phyloP scores from a whole-genome alignment of 768 basidiomycete genomes.

The Paxillus rubicundulus region DNA sequence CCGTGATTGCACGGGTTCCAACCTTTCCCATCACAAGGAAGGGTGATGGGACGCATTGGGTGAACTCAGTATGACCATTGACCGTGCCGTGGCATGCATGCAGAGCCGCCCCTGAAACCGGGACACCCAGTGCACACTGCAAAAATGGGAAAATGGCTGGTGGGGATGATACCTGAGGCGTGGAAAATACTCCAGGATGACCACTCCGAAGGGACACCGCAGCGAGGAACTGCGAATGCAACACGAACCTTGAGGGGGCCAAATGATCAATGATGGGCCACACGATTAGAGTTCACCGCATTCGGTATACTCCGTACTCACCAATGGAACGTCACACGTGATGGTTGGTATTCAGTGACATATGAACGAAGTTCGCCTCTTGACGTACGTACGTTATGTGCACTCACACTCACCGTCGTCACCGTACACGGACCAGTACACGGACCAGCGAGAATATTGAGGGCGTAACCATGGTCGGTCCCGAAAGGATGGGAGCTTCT shows the following conservation, averaged over 20 bases:
- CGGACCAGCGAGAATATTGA: too few relatives aligned
- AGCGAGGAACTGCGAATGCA: background rate
- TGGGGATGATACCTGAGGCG: background rate
- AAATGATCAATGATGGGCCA: background rate
- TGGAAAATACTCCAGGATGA: background rate
- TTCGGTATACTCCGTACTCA: too few relatives aligned
- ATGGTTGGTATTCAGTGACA: too few relatives aligned
- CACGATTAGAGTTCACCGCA: background rate
- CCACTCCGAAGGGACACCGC: background rate
- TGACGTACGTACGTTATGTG: too few relatives aligned
- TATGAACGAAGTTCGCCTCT: too few relatives aligned
- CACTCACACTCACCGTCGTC: too few relatives aligned
- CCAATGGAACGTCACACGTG: too few relatives aligned
- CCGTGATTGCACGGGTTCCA: background rate
- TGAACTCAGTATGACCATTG: background rate
- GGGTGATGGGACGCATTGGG: background rate
- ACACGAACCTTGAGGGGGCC: background rate
- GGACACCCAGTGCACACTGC: background rate
- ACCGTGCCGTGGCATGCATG: background rate
- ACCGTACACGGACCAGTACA: too few relatives aligned
- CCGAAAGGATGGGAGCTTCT: background rate
- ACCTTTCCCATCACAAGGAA: background rate
- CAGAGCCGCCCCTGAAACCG: background rate
- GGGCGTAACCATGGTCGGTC: too few relatives aligned
- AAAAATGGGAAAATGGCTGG: background rate